Conservation (phyloP, 441 rosid species). For the Pelargonium fulgidum region DNA sequence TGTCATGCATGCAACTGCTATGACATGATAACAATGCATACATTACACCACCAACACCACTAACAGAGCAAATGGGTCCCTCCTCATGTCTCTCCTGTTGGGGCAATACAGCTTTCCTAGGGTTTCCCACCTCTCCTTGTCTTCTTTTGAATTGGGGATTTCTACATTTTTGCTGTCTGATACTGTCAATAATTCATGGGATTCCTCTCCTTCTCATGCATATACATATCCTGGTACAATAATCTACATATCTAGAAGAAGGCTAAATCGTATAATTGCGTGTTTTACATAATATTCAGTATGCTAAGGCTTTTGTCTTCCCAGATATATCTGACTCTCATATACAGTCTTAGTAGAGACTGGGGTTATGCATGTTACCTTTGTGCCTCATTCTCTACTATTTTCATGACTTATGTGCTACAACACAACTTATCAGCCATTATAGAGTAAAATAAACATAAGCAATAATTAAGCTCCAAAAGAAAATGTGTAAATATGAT, state of each 20-base stretch:
- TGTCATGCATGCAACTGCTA: constrained; percentile 19
- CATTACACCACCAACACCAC: constrained; percentile 28
- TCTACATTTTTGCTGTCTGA: constrained; percentile 11
- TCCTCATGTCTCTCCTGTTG: constrained; percentile 38
- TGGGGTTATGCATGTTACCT: not conserved
- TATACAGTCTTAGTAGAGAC: not conserved
- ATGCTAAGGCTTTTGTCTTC: not conserved
- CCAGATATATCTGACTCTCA: not conserved
- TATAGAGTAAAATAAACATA: not conserved
- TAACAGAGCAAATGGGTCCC: constrained; percentile 30
- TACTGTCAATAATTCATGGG: constrained; percentile 23
- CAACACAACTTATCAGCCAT: not conserved
- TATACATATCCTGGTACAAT: not conserved
- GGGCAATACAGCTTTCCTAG: constrained; percentile 48
- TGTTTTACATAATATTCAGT: not conserved
- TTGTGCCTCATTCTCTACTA: too few species aligned
- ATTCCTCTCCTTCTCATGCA: constrained; percentile 10
- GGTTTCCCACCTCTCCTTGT: constrained; percentile 31
- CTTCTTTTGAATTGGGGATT: constrained; percentile 16
- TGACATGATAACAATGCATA: constrained; percentile 36
- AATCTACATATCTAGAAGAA: constrained; percentile 4
- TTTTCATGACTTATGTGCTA: too few species aligned
- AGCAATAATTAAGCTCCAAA: not conserved
- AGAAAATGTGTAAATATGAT: not conserved
- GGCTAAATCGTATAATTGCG: not conserved